Evolutionary conservation across 371 early-diverging fungal genomes (phyloP).

Genomic region (Cokeromyces recurvatus): DNA sequence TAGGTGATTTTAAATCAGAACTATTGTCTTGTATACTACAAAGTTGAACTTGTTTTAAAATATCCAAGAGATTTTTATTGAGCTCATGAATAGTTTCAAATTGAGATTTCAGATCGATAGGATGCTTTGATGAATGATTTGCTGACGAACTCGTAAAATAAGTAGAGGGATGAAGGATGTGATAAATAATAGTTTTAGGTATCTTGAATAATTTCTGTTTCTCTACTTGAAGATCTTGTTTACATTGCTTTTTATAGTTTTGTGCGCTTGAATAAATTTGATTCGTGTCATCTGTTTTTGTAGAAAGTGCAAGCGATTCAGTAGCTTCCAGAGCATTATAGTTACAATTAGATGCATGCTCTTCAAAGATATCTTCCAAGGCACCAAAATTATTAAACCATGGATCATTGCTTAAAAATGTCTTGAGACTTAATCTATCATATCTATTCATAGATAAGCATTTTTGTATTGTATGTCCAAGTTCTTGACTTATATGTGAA

Average conservation of each 20-base stretch:
- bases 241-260: conserved; percentile 28
- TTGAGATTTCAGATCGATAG: conserved; percentile 22
- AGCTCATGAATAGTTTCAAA: conserved; percentile 27
- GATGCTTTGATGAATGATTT: conserved; percentile 19
- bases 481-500: conserved; percentile 28
- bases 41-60: conserved; percentile 25
- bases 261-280: conserved; percentile 9
- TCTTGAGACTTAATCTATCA: conserved; percentile 40
- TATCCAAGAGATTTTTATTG: conserved; percentile 21
- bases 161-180: conserved; percentile 37
- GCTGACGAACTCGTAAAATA: conserved; percentile 36
- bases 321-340: conserved; percentile 17
- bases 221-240: conserved; percentile 32
- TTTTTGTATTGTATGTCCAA: conserved; percentile 49
- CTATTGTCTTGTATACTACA: conserved; percentile 12
- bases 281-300: conserved; percentile 14
- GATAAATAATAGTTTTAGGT: conserved; percentile 40
- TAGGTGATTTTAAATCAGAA: conserved; percentile 20
- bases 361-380: conserved; percentile 24
- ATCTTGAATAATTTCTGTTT: conserved; percentile 12
- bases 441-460: conserved; percentile 45
- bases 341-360: conserved; percentile 1
- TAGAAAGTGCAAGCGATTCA: conserved; percentile 21
- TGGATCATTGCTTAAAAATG: conserved; percentile 44
- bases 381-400: conserved; percentile 44